Evolutionary conservation across 176 grass and related monocot species (phyloP).

Genomic region (Saccharum spontaneum): DNA sequence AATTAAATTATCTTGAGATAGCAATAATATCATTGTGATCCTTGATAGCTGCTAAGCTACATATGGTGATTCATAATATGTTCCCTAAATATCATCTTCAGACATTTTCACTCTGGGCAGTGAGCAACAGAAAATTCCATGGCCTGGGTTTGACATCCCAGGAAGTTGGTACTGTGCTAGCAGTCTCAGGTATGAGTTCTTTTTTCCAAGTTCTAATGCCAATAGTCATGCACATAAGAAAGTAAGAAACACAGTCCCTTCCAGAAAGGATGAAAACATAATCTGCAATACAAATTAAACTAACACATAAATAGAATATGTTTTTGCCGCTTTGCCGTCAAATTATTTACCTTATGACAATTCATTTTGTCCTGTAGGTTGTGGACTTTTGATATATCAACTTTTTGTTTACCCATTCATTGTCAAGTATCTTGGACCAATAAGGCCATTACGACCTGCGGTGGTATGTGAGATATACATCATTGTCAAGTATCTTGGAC

Average conservation of each 20-base stretch:
- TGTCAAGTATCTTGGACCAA: constrained; percentile 44
- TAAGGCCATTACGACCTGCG: constrained; percentile 41
- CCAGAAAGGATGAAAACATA: not conserved
- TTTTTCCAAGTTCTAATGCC: not conserved
- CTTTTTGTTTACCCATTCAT: constrained; percentile 47
- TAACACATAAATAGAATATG: not conserved
- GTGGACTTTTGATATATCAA: constrained; percentile 51
- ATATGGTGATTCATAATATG: not conserved
- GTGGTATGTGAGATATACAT: constrained; percentile 39
- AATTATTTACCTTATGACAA: not conserved
- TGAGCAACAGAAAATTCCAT: constrained; percentile 60
- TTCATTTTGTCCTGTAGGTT: constrained; percentile 35
- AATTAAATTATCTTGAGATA: not conserved
- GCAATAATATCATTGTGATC: not conserved
- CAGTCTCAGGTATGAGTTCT: constrained; percentile 51
- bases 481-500: too few species aligned
- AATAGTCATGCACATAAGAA: not conserved
- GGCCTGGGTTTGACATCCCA: constrained; percentile 64
- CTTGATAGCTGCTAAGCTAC: not conserved
- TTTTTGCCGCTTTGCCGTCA: not conserved
- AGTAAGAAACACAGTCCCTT: too few species aligned
- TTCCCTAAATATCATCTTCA: too few species aligned
- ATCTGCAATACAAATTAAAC: not conserved
- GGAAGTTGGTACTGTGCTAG: constrained; percentile 60
- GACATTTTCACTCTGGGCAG: constrained; percentile 75